Evolutionary conservation across 306 rosid species (phyloP), one percentile per base, ranked within the genome.

Genomic region (Quercus suber): DNA sequence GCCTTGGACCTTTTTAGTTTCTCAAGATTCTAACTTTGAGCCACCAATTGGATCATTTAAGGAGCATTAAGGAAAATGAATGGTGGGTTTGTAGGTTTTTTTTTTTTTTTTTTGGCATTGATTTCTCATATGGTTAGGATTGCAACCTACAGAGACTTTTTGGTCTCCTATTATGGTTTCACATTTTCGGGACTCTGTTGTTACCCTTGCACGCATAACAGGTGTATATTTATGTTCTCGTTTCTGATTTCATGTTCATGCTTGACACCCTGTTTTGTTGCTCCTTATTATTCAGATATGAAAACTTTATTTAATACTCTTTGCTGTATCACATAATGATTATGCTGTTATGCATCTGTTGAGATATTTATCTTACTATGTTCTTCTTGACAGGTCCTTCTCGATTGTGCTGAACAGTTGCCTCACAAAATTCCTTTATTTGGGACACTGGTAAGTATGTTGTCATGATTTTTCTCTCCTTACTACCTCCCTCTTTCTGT

Each of bases 401-500:
- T 90, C 15, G 73, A 79, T 49, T 93, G 97, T 77, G 87, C 91
- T 52, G 99, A 91, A 80, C 99, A 93, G 82, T 84, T 95, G 87
- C 96, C 98, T 82, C 99, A 95, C 86, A 95, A 95, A 89, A 87
- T 84, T 86, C 95, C 99, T 73, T 73, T 91, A 3, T 95, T 90
- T 71, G 97, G 97, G 82, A 89, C 99, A 6, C 71, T 95, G 99
- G 99, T 95, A 91, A 14, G 70, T 45, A 69, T 21, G 75, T 64
- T 60, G 17, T 71, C 78, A 12, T 33, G 35, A 65, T 51, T 69
- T 20, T 68, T 4, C 33, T 27, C 23, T 73, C 76, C 56, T 56
- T 69, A 73, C 76, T n/a, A 1, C 43, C 27, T 72, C 78, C 65
- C 18, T 13, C 52, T 30, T 12, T 60, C 77, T 21, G 4, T 55